phyloP scores from a whole-genome alignment of 2,329 filamentous ascomycete genomes.

The Mycogone perniciosa region DNA sequence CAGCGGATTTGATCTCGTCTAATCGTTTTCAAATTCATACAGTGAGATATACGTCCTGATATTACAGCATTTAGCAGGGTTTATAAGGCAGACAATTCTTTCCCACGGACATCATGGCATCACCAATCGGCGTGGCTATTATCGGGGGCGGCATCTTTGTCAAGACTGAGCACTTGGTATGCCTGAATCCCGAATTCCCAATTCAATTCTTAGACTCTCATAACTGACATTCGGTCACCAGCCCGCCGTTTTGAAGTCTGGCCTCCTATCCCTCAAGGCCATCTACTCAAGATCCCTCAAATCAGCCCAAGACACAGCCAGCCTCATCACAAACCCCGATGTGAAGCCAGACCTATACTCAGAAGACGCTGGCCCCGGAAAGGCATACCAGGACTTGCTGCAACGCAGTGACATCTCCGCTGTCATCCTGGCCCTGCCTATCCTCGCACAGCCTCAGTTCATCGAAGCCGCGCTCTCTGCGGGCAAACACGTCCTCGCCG shows the following conservation, averaged over 20 bases:
- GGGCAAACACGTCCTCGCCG: conserved; percentile 63
- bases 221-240: conserved; percentile 12
- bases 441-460: conserved; percentile 51
- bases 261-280: conserved; percentile 51
- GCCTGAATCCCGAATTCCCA: conserved; percentile 12
- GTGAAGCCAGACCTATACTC: conserved; percentile 47
- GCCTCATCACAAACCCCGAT: conserved; percentile 28
- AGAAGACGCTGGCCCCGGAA: conserved; percentile 43
- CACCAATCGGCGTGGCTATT: conserved; percentile 48
- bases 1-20: no score
- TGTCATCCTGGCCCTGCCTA: conserved; percentile 57
- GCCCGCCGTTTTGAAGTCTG: conserved; percentile 53
- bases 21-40: no score
- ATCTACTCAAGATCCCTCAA: conserved; percentile 58
- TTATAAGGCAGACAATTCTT: neutral
- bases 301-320: conserved; percentile 45
- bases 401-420: conserved; percentile 47
- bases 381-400: conserved; percentile 45
- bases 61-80: neutral
- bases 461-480: conserved; percentile 54
- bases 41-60: neutral
- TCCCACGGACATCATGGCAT: neutral
- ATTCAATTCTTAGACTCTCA: neutral
- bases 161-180: conserved; percentile 50
- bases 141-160: conserved; percentile 59